Evolutionary conservation across 805 yeast genomes (phyloP).

Genomic region (Lipomyces sp.): DNA sequence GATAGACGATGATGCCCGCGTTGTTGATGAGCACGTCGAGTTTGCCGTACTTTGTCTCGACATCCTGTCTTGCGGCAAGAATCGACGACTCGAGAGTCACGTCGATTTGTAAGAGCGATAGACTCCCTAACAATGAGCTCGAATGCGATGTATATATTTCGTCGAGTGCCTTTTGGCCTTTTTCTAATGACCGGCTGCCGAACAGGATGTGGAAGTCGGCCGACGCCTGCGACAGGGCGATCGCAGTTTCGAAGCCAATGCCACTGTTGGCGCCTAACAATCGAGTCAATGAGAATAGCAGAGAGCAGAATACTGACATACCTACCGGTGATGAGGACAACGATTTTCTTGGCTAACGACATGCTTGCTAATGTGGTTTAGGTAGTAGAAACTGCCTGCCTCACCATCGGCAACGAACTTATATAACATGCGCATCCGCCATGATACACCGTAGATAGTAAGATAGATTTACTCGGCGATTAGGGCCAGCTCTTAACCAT

Average conservation of each 20-base stretch:
- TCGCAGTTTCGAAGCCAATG: background rate
- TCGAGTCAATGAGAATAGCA: background rate
- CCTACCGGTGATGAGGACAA: slow-evolving; percentile 6
- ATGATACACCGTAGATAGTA: too few relatives aligned
- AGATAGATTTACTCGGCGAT: too few relatives aligned
- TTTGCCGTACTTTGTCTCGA: background rate
- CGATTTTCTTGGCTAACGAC: background rate
- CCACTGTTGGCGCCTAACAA: slow-evolving; percentile 10
- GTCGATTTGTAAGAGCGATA: background rate
- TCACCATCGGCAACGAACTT: too few relatives aligned
- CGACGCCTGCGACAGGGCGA: background rate
- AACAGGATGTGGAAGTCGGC: too few relatives aligned
- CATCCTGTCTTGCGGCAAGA: background rate
- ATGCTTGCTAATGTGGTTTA: too few relatives aligned
- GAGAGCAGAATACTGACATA: background rate
- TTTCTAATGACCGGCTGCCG: background rate
- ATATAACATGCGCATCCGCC: too few relatives aligned
- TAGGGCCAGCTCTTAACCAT: too few relatives aligned
- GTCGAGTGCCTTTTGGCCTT: background rate
- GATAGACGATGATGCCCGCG: background rate
- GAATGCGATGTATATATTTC: background rate
- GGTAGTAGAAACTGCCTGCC: too few relatives aligned
- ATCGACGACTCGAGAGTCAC: background rate
- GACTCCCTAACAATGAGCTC: background rate
- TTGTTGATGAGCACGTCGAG: background rate